phyloP scores from a whole-genome alignment of 805 yeast genomes.

The Metahyphopichia silvanorum region DNA sequence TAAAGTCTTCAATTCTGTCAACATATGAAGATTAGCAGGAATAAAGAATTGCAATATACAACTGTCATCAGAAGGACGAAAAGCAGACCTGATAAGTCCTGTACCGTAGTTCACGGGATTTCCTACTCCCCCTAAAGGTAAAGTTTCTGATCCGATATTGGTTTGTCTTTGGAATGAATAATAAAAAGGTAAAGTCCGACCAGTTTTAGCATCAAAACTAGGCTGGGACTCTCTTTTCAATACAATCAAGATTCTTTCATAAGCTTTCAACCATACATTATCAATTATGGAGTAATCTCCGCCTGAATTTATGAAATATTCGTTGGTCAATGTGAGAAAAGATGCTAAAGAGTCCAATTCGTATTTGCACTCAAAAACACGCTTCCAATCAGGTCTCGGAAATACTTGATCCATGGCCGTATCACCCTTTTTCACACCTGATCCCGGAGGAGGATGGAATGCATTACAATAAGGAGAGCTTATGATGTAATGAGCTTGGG shows the following conservation, averaged over 20 bases:
- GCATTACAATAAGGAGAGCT: conserved; percentile 85
- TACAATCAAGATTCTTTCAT: conserved; percentile 47
- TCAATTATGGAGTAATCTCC: conserved; percentile 47
- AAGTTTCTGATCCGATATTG: conserved; percentile 74
- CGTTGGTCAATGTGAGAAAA: conserved; percentile 71
- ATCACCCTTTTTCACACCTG: conserved; percentile 46
- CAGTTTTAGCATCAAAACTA: conserved; percentile 51
- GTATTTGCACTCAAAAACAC: conserved; percentile 85
- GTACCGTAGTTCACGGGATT: conserved; percentile 74
- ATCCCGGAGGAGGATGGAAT: conserved; percentile 73
- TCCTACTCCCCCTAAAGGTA: conserved; percentile 75
- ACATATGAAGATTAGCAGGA: conserved; percentile 80
- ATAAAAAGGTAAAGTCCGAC: conserved; percentile 44
- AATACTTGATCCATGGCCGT: conserved; percentile 60
- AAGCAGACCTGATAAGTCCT: conserved; percentile 76
- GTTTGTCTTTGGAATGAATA: conserved; percentile 77
- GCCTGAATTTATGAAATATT: conserved; percentile 55
- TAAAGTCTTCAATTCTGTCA: conserved; percentile 54
- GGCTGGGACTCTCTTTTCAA: conserved; percentile 60
- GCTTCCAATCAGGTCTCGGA: conserved; percentile 68
- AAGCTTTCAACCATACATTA: conserved; percentile 57
- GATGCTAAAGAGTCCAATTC: conserved; percentile 86
- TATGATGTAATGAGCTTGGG: conserved; percentile 65
- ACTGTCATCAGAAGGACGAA: conserved; percentile 88
- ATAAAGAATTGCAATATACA: conserved; percentile 75